phyloP scores from a whole-genome alignment of 345 rosid species.

The Ailanthus altissimus region DNA sequence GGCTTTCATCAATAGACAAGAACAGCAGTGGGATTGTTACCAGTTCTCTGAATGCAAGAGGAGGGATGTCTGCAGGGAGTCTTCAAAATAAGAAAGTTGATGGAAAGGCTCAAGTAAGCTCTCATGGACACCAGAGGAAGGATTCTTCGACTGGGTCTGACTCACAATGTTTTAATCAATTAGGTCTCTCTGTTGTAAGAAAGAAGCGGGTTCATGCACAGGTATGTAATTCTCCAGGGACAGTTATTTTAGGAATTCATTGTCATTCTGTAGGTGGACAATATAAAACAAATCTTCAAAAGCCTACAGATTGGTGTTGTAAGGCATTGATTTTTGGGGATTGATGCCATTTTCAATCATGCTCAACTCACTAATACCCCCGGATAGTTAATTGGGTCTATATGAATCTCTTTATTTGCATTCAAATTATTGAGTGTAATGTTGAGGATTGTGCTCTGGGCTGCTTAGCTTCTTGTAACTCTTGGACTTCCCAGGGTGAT shows the following conservation, averaged over 20 bases:
- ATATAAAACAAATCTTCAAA: too few species aligned
- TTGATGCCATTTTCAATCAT: not conserved
- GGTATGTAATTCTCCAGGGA: constrained; percentile 48
- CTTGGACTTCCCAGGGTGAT: not conserved
- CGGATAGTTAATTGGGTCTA: not conserved
- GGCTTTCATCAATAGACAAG: constrained; percentile 64
- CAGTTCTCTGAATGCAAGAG: constrained; percentile 57
- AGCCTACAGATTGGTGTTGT: not conserved
- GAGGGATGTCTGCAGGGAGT: constrained; percentile 57
- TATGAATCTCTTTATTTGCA: not conserved
- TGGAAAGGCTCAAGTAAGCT: constrained; percentile 65
- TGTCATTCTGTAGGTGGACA: not conserved
- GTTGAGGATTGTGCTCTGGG: not conserved
- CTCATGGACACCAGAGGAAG: constrained; percentile 71
- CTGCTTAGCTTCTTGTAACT: not conserved
- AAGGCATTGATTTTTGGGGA: not conserved
- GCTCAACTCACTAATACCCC: not conserved
- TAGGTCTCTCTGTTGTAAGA: constrained; percentile 66
- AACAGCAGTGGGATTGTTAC: constrained; percentile 49
- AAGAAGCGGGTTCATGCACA: constrained; percentile 90
- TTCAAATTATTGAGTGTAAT: not conserved
- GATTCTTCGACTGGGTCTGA: constrained; percentile 68
- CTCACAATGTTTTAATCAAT: constrained; percentile 68
- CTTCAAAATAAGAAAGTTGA: constrained; percentile 62
- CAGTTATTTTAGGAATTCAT: not conserved